phyloP scores from a whole-genome alignment of 257 asterid genomes.

The Mentha longifolia region DNA sequence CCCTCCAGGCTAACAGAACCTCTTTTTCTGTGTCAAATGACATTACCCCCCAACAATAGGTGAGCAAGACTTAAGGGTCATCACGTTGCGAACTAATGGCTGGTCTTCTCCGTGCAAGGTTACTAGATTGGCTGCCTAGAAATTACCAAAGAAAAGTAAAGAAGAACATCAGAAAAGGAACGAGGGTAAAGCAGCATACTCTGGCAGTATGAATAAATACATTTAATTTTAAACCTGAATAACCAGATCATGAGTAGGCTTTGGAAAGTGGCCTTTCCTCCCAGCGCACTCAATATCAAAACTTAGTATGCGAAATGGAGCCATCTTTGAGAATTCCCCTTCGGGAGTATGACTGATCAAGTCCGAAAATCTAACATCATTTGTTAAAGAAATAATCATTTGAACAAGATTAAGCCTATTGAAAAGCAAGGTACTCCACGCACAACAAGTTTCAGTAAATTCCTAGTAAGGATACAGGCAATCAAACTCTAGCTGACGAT shows the following conservation, averaged over 20 bases:
- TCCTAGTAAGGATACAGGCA: conserved; percentile 82
- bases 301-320: conserved; percentile 97
- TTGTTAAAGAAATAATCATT: conserved; percentile 47
- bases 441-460: not conserved
- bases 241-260: conserved; percentile 97
- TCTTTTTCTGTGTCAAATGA: conserved; percentile 92
- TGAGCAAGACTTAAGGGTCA: conserved; percentile 95
- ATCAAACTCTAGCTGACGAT: conserved; percentile 88
- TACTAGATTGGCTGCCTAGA: conserved; percentile 88
- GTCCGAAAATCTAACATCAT: conserved; percentile 65
- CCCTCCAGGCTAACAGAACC: conserved; percentile 97
- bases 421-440: conserved; percentile 12
- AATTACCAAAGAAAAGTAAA: conserved; percentile 30
- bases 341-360: conserved; percentile 92
- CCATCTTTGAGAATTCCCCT: conserved; percentile 97
- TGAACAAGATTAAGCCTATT: conserved; percentile 22
- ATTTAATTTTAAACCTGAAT: conserved; percentile 61
- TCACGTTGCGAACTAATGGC: conserved; percentile 92
- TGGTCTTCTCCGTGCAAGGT: conserved; percentile 94
- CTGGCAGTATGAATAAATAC: not conserved
- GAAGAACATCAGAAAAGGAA: conserved; percentile 35
- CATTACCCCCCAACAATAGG: conserved; percentile 99
- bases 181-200: conserved; percentile 32
- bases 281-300: conserved; percentile 99
- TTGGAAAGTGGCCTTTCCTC: conserved; percentile 96